Conservation (phyloP, 2,329 filamentous ascomycete genomes). For the Rhynchosporium agropyri region DNA sequence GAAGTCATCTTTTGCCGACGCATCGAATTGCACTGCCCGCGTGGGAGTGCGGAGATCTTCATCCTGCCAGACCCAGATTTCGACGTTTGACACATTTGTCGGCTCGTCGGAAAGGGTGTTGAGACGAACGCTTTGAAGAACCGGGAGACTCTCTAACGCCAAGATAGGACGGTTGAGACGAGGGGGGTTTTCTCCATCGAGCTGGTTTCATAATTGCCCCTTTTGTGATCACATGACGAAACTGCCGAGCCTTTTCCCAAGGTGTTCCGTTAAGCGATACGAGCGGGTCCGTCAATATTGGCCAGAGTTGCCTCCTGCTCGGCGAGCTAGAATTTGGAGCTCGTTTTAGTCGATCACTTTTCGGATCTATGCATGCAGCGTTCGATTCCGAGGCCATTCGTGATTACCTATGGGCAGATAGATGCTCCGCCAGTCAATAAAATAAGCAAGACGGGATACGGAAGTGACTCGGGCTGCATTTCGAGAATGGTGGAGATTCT, state of each 20-base stretch:
- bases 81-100: not conserved
- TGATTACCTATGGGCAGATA: too few relatives aligned
- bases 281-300: not conserved
- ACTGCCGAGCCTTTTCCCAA: slow-evolving; percentile 1
- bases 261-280: not conserved
- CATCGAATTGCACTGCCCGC: not conserved
- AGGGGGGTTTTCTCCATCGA: slow-evolving; percentile 2
- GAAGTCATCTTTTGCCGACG: slow-evolving; percentile 1
- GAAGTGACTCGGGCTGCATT: too few relatives aligned
- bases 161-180: slow-evolving; percentile 6
- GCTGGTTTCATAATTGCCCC: not conserved
- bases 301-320: not conserved
- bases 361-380: too few relatives aligned
- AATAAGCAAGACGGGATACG: too few relatives aligned
- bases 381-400: too few relatives aligned
- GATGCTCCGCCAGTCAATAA: too few relatives aligned
- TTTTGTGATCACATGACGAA: slow-evolving; percentile 4
- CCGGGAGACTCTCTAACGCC: slow-evolving; percentile 8
- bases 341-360: too few relatives aligned
- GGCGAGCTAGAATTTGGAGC: too few relatives aligned
- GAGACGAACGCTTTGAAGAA: slow-evolving; percentile 15
- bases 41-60: slow-evolving; percentile 2
- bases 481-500: too few relatives aligned
- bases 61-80: slow-evolving; percentile 2
- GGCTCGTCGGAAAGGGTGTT: slow-evolving; percentile 1